Conservation (phyloP, 1,139 yeast species). For the Meyerozyma elateridarum region DNA sequence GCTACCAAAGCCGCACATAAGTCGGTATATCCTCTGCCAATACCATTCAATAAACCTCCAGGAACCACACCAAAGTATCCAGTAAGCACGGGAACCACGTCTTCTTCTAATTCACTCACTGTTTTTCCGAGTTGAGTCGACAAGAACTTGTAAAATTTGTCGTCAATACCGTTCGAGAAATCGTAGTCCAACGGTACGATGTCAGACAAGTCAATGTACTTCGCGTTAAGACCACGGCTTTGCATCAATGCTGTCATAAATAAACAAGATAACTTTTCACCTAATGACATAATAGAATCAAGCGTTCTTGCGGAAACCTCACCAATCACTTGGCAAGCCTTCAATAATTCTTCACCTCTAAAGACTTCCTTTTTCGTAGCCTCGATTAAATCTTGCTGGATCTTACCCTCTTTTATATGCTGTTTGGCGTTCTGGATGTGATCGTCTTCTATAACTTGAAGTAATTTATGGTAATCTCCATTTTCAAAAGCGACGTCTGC, state of each 20-base stretch:
- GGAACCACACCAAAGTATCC: slow-evolving; percentile 95
- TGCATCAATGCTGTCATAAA: slow-evolving; percentile 83
- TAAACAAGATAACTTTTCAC: slow-evolving; percentile 87
- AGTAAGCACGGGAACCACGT: slow-evolving; percentile 81
- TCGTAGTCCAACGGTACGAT: slow-evolving; percentile 61
- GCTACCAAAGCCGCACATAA: slow-evolving; percentile 95
- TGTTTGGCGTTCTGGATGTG: slow-evolving; percentile 70
- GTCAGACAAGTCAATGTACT: slow-evolving; percentile 73
- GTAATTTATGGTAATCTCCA: slow-evolving; percentile 47
- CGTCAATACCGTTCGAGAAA: slow-evolving; percentile 54
- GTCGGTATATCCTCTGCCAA: slow-evolving; percentile 97
- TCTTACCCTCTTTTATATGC: slow-evolving; percentile 40
- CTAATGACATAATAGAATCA: slow-evolving; percentile 87
- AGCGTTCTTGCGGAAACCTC: slow-evolving; percentile 86
- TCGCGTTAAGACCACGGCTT: slow-evolving; percentile 72
- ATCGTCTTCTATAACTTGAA: slow-evolving; percentile 67
- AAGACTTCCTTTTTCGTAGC: slow-evolving; percentile 64
- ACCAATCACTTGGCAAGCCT: slow-evolving; percentile 88
- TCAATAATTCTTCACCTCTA: slow-evolving; percentile 62
- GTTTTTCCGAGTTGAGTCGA: slow-evolving; percentile 56
- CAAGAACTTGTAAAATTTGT: slow-evolving; percentile 60
- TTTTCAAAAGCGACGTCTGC: slow-evolving; percentile 70
- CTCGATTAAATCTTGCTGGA: slow-evolving; percentile 45
- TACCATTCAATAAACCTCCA: slow-evolving; percentile 86
- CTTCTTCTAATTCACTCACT: slow-evolving; percentile 42